Evolutionary conservation across 768 basidiomycete species (phyloP), one percentile per base, ranked within the genome.

Genomic region (Suillus americanus): DNA sequence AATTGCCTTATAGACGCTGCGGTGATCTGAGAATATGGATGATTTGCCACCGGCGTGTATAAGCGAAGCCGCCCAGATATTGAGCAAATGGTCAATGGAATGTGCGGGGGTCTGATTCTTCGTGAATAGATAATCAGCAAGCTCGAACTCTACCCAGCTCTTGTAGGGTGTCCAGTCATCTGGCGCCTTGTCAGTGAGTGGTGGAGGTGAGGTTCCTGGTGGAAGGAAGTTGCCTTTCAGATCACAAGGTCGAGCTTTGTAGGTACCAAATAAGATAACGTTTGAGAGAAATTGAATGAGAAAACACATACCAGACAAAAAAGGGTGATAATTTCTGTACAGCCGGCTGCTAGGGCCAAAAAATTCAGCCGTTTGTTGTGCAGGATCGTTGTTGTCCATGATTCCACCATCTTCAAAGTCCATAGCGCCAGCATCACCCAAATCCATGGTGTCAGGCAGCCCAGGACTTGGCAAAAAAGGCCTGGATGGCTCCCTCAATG

Each of bases 11-110:
- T 70, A 70, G 0, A 77, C 10, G n/a, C 76, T 61, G 6, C 64
- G 41, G 60, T 70, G 60, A 48, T 71, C 53, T 2, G 61, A 30
- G 51, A 75, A 77, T 72, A 16, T 77, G 0, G 79, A 78, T 63
- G 62, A 40, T 25, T 46, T 61, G 20, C 66, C 59, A 16, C 55
- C 57, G 23, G 65, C 54, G 1, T 57, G 37, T 18, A 68, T 66
- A 0, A 72, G 55, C 48, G 66, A 59, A 9, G 68, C 64, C 0
- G 59, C 69, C 69, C 70, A 71, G 2, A 72, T 68, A 28, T 67
- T 60, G 20, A 72, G 63, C 16, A 71, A 71, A 2, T 62, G 41
- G 45, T 73, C 59, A 4, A 73, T 70, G 3, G 65, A 57, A 12
- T 62, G 64, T 1, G 62, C 66, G 25, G 72, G 67, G 65, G 72